Base-by-base conservation (phyloP, 495 filamentous ascomycete species). In the Penicillium flavigenum region DNA sequence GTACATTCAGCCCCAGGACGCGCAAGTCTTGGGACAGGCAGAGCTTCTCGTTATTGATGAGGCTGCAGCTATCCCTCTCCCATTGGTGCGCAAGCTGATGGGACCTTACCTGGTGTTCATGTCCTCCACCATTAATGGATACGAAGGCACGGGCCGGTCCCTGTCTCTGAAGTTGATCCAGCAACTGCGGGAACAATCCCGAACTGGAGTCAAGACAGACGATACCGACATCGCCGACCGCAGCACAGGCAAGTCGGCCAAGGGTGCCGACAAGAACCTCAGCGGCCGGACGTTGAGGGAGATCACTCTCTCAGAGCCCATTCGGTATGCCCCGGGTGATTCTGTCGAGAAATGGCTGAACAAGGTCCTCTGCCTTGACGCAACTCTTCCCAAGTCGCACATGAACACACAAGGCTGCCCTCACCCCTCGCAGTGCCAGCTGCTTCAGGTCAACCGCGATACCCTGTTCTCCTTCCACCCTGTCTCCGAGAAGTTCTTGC, bases 101-200 rank as follows among this genome's bases (percentile, higher is more conserved):
- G 94, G 95, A 0, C 94, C 92, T n/a, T 99, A 98, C 72, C 78
- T 98, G 22, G 91, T 98, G 4, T 99, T 99, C 76, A 99, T 99
- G 95, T 91, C 95, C 4, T 98, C 94, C 1, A 99, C 95, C 14
- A 96, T 99, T 74, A 98, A 96, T 65, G 95, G 95, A 51, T 99
- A 99, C 67, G 95, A 99, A 75, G 95, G 95, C 60, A 99, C 95
- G 3, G 95, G 95, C 31, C 83, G 95, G 39, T 97, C 93, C 2
- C 80, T 99, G 2, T 98, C 95, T 4, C 73, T 99, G 42, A 99
- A 99, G 73, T 80, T 99, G 57, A 98, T 99, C 59, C 92, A 97
- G 64, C 95, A 99, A 72, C 84, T 99, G 32, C 87, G 95, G 47
- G 94, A 99, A 63, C 91, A 98, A 66, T 94, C 94, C 19, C 76